A percentile compares a stretch with the other conserved stretches of the same genome.
Evolutionary conservation across 2,329 filamentous ascomycete species (phyloP).

Genomic region (Aspergillus hortae): DNA sequence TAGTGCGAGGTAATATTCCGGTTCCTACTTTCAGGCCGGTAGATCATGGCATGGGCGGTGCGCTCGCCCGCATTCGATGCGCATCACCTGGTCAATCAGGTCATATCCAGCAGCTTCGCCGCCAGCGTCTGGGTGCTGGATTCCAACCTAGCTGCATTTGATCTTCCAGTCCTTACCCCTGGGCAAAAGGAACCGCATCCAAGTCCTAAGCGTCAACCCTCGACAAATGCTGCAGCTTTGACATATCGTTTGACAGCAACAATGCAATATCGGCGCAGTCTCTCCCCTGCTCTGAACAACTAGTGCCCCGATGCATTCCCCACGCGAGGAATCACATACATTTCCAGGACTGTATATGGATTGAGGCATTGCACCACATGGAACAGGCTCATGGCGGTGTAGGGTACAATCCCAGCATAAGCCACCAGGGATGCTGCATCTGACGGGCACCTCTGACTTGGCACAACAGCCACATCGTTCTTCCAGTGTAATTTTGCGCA

Average conservation of each 20-base stretch:
- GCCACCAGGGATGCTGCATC: slow-evolving; percentile 8
- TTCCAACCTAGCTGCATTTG: background rate
- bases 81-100: slow-evolving; percentile 16
- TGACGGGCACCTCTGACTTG: slow-evolving; percentile 1
- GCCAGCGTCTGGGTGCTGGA: background rate
- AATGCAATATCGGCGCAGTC: too few species aligned
- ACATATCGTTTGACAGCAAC: too few species aligned
- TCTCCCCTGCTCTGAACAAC: too few species aligned
- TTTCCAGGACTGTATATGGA: too few species aligned
- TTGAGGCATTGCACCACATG: too few species aligned
- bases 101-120: slow-evolving; percentile 1
- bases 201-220: slow-evolving; percentile 5
- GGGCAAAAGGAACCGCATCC: slow-evolving; percentile 1
- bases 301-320: too few species aligned
- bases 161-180: background rate
- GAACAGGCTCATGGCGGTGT: too few species aligned
- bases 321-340: too few species aligned
- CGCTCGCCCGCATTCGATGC: slow-evolving; percentile 13
- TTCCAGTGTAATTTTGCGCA: background rate
- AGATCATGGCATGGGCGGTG: background rate
- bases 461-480: background rate
- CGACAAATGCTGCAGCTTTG: too few species aligned
- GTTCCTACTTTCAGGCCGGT: background rate
- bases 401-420: too few species aligned
- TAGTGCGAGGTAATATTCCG: background rate